Base-by-base conservation (phyloP, 2,329 filamentous ascomycete genomes). In the Fusarium veterinarium region DNA sequence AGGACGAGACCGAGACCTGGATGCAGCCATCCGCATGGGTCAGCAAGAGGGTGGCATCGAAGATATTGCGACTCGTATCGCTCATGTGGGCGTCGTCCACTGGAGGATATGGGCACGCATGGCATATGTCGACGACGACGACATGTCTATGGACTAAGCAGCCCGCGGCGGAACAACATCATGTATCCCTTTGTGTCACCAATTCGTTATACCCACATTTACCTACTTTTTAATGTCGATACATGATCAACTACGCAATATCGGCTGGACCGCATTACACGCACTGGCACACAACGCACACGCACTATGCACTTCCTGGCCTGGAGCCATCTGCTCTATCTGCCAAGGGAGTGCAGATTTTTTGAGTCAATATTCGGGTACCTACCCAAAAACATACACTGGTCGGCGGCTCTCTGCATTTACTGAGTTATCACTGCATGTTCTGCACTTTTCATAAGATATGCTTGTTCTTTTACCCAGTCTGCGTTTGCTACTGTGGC, bases 21-120 rank as follows among this genome's bases (percentile, higher is more conserved):
- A 84, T 63, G 77, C 76, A 25, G 75, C 77, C 8, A 76, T 76
- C 66, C 83, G 83, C 14, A 84, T 86, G 60, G 80, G 81, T 13
- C 84, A 86, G 46, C 87, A 89, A 55, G 87, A 90, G 53, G 85
- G 83, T 46, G 85, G 86, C 38, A 77, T 93, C 41, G 86, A 87
- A 46, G 91, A 94, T 65, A 89, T 97, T 80, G 90, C 93, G 2
- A 92, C 91, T 48, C 90, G 93, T 49, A 86, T 97, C 56, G 92
- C 94, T 10, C 95, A 98, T 78, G 90, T 98, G 48, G 91, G 93
- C 19, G 87, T 96, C 10, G 84, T 98, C 30, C 95, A 98, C 81
- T 98, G 95, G 95, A 89, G 93, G 53, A 92, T 97, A 6, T 98
- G 95, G 94, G 89, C 89, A 3, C 89, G 90, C 5, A 85, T 97